A percentile compares a stretch with the other conserved stretches of the same genome.
Conservation (phyloP, 495 filamentous ascomycete genomes). For the Jackrogersella multiformis region DNA sequence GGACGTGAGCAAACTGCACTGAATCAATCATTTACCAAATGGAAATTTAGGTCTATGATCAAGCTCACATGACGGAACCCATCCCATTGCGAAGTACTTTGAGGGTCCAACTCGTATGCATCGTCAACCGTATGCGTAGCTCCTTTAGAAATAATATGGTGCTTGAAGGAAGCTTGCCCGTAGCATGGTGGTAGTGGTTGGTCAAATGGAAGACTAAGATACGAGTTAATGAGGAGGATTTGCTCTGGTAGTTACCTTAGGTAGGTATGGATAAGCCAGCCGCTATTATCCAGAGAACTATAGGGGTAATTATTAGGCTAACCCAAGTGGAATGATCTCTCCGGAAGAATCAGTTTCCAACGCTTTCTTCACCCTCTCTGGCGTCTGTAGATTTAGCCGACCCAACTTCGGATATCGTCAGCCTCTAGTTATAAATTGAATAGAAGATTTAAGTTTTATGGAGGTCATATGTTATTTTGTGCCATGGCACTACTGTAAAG, state of each 20-base stretch:
- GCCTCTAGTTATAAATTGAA: not conserved
- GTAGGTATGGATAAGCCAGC: not conserved
- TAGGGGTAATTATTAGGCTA: not conserved
- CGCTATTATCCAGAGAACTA: not conserved
- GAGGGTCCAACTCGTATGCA: conserved; percentile 71
- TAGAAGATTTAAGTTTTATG: not conserved
- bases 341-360: conserved; percentile 55
- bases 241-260: no score
- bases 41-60: not conserved
- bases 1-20: conserved; percentile 52
- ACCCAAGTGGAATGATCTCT: conserved; percentile 60
- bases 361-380: conserved; percentile 57
- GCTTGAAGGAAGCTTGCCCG: conserved; percentile 49
- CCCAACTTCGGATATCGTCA: conserved; percentile 43
- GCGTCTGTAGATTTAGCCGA: conserved; percentile 62
- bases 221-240: not conserved
- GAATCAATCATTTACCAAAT: not conserved
- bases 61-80: conserved; percentile 66
- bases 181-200: conserved; percentile 58
- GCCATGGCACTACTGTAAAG: no score
- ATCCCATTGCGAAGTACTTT: conserved; percentile 77
- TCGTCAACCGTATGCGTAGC: conserved; percentile 68
- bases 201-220: conserved; percentile 63
- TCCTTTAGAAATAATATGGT: conserved; percentile 55
- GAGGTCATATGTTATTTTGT: no score